Evolutionary conservation across 2,329 filamentous ascomycete genomes (phyloP).

Genomic region (Pleoardoris graminearum): DNA sequence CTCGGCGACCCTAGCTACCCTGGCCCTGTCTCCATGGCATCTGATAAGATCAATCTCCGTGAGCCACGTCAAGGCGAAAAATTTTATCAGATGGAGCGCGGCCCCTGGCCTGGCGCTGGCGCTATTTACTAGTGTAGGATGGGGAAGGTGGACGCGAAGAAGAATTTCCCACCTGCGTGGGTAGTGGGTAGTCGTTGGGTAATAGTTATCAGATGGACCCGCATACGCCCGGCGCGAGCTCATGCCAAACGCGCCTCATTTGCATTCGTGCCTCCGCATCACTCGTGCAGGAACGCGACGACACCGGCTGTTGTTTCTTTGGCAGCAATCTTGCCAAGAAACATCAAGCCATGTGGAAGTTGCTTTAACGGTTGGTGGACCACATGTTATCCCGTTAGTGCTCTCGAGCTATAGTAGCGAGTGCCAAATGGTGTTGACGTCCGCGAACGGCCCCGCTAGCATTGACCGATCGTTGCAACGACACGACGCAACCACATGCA

Average conservation of each 20-base stretch:
- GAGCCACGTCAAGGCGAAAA: conserved; percentile 2
- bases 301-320: not conserved
- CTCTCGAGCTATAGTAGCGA: too few relatives aligned
- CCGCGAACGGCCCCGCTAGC: not conserved
- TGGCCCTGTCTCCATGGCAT: conserved; percentile 2
- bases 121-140: not conserved
- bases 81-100: conserved; percentile 16
- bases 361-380: too few relatives aligned
- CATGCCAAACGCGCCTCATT: not conserved
- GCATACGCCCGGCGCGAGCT: not conserved
- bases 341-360: too few relatives aligned
- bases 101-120: not conserved
- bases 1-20: not conserved
- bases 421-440: not conserved
- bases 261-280: not conserved
- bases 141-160: not conserved
- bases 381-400: too few relatives aligned
- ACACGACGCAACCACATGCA: not conserved
- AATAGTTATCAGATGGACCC: conserved; percentile 4
- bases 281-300: not conserved
- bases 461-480: not conserved
- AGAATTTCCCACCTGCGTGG: not conserved
- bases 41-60: conserved; percentile 12
- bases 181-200: conserved; percentile 8
- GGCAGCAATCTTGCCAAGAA: not conserved